Conservation (phyloP, 768 basidiomycete genomes). For the Asterophora lycoperdoides region DNA sequence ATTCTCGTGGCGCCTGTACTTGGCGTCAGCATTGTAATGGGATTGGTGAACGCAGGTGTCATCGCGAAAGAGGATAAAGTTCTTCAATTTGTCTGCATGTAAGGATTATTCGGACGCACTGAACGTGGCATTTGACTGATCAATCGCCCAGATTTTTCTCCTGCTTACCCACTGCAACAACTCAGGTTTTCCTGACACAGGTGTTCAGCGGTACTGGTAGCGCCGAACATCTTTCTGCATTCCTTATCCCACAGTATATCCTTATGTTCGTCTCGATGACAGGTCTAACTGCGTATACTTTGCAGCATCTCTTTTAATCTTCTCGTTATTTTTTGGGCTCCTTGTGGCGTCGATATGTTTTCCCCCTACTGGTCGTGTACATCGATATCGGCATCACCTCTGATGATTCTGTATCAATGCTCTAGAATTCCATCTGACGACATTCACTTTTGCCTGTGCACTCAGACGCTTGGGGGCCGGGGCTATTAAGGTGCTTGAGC, state of each 20-base stretch:
- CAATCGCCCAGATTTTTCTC: conserved; percentile 44
- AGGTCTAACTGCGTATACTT: conserved; percentile 41
- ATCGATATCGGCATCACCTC: no score
- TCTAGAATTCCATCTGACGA: no score
- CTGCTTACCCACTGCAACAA: conserved; percentile 58
- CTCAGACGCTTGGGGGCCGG: no score
- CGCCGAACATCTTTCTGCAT: conserved; percentile 57
- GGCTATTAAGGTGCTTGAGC: no score
- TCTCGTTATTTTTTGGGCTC: no score
- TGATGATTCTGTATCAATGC: no score
- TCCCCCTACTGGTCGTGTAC: background rate
- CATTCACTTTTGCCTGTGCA: no score
- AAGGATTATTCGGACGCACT: conserved; percentile 22
- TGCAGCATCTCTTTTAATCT: conserved; percentile 38
- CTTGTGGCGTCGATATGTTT: background rate
- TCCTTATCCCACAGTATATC: conserved; percentile 60
- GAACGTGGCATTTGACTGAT: background rate
- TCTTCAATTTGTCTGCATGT: conserved; percentile 67
- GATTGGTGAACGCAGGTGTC: conserved; percentile 42
- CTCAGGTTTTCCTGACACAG: conserved; percentile 61
- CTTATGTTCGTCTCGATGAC: conserved; percentile 51
- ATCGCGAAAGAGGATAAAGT: conserved; percentile 52
- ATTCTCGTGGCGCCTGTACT: conserved; percentile 56
- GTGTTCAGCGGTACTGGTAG: conserved; percentile 62
- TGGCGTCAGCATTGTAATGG: conserved; percentile 54